Percentiles rank a stretch among this genome's conserved stretches.
These are phyloP conservation scores for Fusarium chuoi DNA, from an alignment of 2,329 filamentous ascomycete genomes.

Conservation along the genomic window DNA sequence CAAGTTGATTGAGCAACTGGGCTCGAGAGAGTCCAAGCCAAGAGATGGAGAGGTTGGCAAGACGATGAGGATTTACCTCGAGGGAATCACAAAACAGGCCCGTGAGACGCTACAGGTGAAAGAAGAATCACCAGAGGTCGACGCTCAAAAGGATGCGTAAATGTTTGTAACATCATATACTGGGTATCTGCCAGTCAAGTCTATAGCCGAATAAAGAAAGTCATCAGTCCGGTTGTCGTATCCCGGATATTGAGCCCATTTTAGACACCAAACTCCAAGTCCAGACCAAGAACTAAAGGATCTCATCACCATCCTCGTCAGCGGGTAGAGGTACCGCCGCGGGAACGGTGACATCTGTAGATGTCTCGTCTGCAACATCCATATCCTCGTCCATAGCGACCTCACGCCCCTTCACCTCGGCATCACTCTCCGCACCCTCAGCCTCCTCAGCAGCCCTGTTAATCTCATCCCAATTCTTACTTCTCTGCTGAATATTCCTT, in stretches of 20 bases:
- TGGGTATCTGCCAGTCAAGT: constrained; percentile 38
- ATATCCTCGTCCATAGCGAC: constrained; percentile 52
- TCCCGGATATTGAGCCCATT: constrained; percentile 35
- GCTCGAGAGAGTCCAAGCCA: constrained; percentile 57
- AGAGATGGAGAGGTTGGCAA: constrained; percentile 58
- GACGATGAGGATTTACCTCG: constrained; percentile 56
- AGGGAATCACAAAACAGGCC: constrained; percentile 46
- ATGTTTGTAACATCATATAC: constrained; percentile 30
- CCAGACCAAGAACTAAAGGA: constrained; percentile 40
- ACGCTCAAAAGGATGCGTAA: constrained; percentile 1
- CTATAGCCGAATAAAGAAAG: constrained; percentile 29
- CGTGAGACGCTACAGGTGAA: not conserved
- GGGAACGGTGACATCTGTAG: not conserved
- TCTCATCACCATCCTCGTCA: constrained; percentile 49
- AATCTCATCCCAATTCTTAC: constrained; percentile 68
- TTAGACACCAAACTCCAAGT: constrained; percentile 45
- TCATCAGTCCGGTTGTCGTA: constrained; percentile 27
- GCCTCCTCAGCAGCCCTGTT: constrained; percentile 54
- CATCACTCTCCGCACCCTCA: not conserved
- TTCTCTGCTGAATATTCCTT: constrained; percentile 58
- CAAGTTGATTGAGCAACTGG: constrained; percentile 48
- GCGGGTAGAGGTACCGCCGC: constrained; percentile 20
- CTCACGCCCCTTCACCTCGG: constrained; percentile 37
- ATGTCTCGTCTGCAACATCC: constrained; percentile 36
- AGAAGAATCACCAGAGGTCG: not conserved